phyloP scores from a whole-genome alignment of 202 grass and related monocot genomes.

The Miscanthus sacchariflorus region DNA sequence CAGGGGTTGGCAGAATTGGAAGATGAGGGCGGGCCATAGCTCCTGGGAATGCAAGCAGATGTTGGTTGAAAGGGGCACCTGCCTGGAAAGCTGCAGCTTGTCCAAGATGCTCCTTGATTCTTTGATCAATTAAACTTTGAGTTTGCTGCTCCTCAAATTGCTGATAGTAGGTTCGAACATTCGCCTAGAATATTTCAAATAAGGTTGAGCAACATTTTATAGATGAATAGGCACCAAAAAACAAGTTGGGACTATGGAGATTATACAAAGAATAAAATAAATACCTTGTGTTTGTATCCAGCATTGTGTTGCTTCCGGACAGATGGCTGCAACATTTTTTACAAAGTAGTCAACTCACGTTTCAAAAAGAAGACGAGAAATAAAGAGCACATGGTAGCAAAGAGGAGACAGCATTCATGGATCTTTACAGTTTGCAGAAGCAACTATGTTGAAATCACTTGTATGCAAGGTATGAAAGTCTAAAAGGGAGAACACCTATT shows the following conservation, averaged over 20 bases:
- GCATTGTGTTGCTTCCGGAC: slow-evolving; percentile 98
- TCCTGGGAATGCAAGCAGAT: slow-evolving; percentile 79
- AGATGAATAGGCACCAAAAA: slow-evolving; percentile 17
- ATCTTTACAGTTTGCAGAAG: not conserved
- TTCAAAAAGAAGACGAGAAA: slow-evolving; percentile 2
- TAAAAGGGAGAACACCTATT: not conserved
- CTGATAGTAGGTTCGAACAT: slow-evolving; percentile 96
- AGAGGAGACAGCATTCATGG: not conserved
- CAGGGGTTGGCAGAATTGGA: slow-evolving; percentile 74
- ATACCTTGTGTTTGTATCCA: slow-evolving; percentile 99
- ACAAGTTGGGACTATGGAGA: slow-evolving; percentile 17
- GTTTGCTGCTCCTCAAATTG: slow-evolving; percentile 99
- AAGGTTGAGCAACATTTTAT: slow-evolving; percentile 4
- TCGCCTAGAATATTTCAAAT: slow-evolving; percentile 66
- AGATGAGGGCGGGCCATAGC: slow-evolving; percentile 69
- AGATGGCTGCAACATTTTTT: slow-evolving; percentile 83
- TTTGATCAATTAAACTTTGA: slow-evolving; percentile 98
- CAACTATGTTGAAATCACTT: not conserved
- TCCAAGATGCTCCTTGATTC: slow-evolving; percentile 98
- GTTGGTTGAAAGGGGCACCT: slow-evolving; percentile 81
- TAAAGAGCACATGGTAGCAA: slow-evolving; percentile 17
- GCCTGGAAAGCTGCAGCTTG: slow-evolving; percentile 96
- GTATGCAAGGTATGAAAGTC: slow-evolving; percentile 4
- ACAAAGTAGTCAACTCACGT: slow-evolving; percentile 38
- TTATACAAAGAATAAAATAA: slow-evolving; percentile 41